Evolutionary conservation across 2,329 filamentous ascomycete genomes (phyloP), one percentile per base, ranked within the genome.

Genomic region (Cordyceps tenuipes): DNA sequence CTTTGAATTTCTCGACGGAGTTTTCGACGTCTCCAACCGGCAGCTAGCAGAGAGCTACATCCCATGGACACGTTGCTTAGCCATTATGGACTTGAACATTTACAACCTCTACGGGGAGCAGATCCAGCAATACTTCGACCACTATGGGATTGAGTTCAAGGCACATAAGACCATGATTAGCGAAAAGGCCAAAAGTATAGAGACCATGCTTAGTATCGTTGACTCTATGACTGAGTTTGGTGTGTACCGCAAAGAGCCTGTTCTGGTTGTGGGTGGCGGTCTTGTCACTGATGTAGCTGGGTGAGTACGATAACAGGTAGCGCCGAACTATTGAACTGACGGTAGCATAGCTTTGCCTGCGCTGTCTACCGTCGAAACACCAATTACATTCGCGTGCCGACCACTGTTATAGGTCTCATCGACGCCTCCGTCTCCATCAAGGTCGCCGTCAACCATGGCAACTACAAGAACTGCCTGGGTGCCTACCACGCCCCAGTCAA

Each of bases 351-450:
- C 44, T 88, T 87, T 66, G 86, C 87, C 5, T 90, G 87, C 69
- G 86, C 87, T 29, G 79, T 85, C 8, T 90, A 90, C 73, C 82
- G 86, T 63, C 79, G 87, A 66, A 89, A 83, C 73, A 89, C 87
- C 48, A 88, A 88, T 73, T 90, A 81, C 74, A 88, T 90, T 68
- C 84, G 87, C 52, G 81, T 90, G 9, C 87, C 87, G 1, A 90
- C 87, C 0, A 90, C 87, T 0, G 84, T 90, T 63, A 89, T 90
- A 67, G 87, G 87, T 10, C 77, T 90, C 52, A 90, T 90, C 62
- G 87, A 90, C 68, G 87, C 87, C 3, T 88, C 85, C 19, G 87
- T 90, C 55, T 87, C 83, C 41, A 90, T 90, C 77, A 89, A 90
- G 69, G 87, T 90, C n/a, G 87, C 85, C 13, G 86, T 90, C 67